Percentiles rank a stretch among this genome's conserved stretches.
These are phyloP conservation scores for Lantana camara DNA, from an alignment of 257 asterid genomes.

Conservation along the genomic window DNA sequence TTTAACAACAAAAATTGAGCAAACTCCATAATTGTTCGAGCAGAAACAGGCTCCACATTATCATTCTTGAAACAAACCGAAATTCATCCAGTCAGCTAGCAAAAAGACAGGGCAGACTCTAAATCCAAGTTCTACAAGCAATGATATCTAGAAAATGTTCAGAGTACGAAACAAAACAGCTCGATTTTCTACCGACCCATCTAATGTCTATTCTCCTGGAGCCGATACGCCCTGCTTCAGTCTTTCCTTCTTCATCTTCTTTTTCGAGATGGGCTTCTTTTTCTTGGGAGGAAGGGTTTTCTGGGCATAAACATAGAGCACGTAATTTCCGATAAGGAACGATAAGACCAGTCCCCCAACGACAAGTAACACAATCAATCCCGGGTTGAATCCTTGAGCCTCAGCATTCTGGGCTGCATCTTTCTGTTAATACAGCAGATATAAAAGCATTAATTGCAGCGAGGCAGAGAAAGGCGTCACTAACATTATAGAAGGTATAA, in stretches of 20 bases:
- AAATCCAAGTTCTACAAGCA: neutral
- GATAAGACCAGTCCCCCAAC: slow-evolving; percentile 68
- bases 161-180: slow-evolving; percentile 11
- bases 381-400: slow-evolving; percentile 81
- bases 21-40: neutral
- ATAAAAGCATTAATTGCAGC: neutral
- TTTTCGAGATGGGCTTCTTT: slow-evolving; percentile 94
- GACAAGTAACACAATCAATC: slow-evolving; percentile 76
- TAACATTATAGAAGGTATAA: neutral
- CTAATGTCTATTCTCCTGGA: slow-evolving; percentile 73
- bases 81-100: neutral
- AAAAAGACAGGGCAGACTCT: slow-evolving; percentile 7
- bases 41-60: neutral
- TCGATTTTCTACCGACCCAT: slow-evolving; percentile 4
- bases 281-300: slow-evolving; percentile 84
- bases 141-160: slow-evolving; percentile 17
- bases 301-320: slow-evolving; percentile 74
- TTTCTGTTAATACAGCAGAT: slow-evolving; percentile 48
- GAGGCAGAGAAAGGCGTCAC: neutral
- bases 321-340: slow-evolving; percentile 83
- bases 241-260: slow-evolving; percentile 92
- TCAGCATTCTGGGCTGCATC: slow-evolving; percentile 41
- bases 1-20: neutral
- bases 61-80: slow-evolving; percentile 18
- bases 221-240: slow-evolving; percentile 94